A percentile compares a stretch with the other conserved stretches of the same genome.
Evolutionary conservation across 768 basidiomycete genomes (phyloP).

Genomic region (Mycena indigotica): DNA sequence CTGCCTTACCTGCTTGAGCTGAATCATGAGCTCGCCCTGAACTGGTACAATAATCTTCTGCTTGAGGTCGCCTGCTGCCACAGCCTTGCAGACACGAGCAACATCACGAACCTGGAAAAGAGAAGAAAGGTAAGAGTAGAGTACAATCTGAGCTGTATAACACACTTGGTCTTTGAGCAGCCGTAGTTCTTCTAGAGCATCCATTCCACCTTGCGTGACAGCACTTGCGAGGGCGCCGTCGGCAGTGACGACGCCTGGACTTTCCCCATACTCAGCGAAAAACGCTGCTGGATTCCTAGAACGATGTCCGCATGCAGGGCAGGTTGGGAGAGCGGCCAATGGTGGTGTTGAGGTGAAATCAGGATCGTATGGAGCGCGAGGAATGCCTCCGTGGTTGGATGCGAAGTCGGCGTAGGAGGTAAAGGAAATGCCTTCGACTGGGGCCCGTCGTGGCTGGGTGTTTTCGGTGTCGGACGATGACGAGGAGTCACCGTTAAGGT

Average conservation of each 20-base stretch:
- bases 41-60: slow-evolving; percentile 73
- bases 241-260: slow-evolving; percentile 47
- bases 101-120: slow-evolving; percentile 59
- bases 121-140: not conserved
- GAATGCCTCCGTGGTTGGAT: not conserved
- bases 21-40: slow-evolving; percentile 69
- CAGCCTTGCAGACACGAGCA: slow-evolving; percentile 71
- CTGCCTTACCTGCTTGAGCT: slow-evolving; percentile 52
- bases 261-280: slow-evolving; percentile 17
- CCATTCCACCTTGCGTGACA: slow-evolving; percentile 61
- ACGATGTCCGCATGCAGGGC: slow-evolving; percentile 16
- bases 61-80: slow-evolving; percentile 66
- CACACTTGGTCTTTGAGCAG: slow-evolving; percentile 63
- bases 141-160: not conserved
- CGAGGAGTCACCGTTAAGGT: not conserved
- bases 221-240: slow-evolving; percentile 58
- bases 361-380: not conserved
- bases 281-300: slow-evolving; percentile 1
- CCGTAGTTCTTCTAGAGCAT: slow-evolving; percentile 68
- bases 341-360: not conserved
- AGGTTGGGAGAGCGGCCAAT: slow-evolving; percentile 11
- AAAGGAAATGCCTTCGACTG: no score
- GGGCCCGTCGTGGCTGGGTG: not conserved
- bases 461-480: not conserved
- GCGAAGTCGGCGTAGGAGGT: no score